Conservation (phyloP, 2,329 filamentous ascomycete genomes). For the Talaromyces sp. region DNA sequence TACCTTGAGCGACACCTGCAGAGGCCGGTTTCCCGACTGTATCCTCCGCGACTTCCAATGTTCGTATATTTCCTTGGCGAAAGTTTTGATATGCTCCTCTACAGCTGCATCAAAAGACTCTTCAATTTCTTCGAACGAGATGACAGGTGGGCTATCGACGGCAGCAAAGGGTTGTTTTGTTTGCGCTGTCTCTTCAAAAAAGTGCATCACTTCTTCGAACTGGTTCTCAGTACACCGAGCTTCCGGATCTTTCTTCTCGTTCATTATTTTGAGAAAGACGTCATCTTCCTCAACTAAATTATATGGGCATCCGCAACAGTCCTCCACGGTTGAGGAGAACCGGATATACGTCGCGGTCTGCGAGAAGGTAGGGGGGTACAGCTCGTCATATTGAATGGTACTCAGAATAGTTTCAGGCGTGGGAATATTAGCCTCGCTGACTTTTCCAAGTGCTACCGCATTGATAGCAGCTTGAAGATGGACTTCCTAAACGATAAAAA, state of each 20-base stretch:
- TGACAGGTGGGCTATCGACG: constrained; percentile 80
- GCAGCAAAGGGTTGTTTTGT: constrained; percentile 82
- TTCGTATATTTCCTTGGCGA: constrained; percentile 76
- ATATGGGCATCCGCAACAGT: constrained; percentile 85
- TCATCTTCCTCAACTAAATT: constrained; percentile 92
- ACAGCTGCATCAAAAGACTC: constrained; percentile 58
- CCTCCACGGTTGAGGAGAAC: constrained; percentile 96
- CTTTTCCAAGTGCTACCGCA: constrained; percentile 55
- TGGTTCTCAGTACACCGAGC: constrained; percentile 76
- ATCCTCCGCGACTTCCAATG: constrained; percentile 76
- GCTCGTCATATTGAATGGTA: constrained; percentile 75
- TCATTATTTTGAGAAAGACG: constrained; percentile 75
- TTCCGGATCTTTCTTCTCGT: constrained; percentile 61
- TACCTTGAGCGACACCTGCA: constrained; percentile 73
- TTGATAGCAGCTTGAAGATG: constrained; percentile 84
- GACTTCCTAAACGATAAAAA: constrained; percentile 63
- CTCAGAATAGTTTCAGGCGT: constrained; percentile 60
- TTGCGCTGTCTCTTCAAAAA: constrained; percentile 83
- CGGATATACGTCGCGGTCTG: constrained; percentile 92
- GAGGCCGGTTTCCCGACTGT: constrained; percentile 60
- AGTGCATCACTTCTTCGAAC: constrained; percentile 90
- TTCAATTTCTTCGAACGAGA: constrained; percentile 69
- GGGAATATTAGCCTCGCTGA: constrained; percentile 61
- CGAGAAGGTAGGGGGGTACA: constrained; percentile 74
- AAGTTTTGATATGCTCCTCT: constrained; percentile 49